These are phyloP conservation scores for Malus sieversii DNA, from an alignment of 306 rosid species.

Conservation along the genomic window DNA sequence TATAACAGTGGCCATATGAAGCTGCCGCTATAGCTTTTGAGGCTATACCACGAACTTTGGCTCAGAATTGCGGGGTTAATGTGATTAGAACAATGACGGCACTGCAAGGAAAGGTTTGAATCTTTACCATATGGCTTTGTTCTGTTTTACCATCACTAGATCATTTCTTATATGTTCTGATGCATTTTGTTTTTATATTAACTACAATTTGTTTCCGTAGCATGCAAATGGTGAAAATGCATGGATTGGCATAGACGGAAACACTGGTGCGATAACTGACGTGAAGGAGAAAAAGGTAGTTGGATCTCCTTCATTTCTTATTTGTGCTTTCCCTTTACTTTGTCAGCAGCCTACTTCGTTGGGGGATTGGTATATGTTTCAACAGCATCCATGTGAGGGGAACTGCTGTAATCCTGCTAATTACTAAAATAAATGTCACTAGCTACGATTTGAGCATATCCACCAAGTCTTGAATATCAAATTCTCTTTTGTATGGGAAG, in stretches of 20 bases:
- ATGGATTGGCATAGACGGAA: conserved; percentile 96
- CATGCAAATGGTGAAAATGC: conserved; percentile 93
- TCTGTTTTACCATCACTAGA: background rate
- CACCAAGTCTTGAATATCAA: background rate
- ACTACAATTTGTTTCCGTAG: conserved; percentile 31
- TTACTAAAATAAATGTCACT: background rate
- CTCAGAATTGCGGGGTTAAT: conserved; percentile 96
- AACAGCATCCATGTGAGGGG: background rate
- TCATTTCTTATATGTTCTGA: background rate
- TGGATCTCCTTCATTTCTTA: background rate
- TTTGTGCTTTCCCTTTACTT: background rate
- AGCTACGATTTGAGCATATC: background rate
- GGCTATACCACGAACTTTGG: conserved; percentile 93
- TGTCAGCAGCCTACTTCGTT: background rate
- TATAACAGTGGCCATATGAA: conserved; percentile 93
- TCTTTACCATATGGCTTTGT: background rate
- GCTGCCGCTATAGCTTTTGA: conserved; percentile 98
- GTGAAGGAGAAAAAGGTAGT: conserved; percentile 80
- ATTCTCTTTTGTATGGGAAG: background rate
- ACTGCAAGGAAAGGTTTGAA: conserved; percentile 82
- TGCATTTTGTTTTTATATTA: background rate
- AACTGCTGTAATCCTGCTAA: background rate
- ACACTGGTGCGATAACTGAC: conserved; percentile 63
- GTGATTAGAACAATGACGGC: conserved; percentile 96
- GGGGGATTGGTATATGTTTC: background rate